phyloP scores from a whole-genome alignment of 2,329 filamentous ascomycete genomes.

The Helicocarpus griseus region DNA sequence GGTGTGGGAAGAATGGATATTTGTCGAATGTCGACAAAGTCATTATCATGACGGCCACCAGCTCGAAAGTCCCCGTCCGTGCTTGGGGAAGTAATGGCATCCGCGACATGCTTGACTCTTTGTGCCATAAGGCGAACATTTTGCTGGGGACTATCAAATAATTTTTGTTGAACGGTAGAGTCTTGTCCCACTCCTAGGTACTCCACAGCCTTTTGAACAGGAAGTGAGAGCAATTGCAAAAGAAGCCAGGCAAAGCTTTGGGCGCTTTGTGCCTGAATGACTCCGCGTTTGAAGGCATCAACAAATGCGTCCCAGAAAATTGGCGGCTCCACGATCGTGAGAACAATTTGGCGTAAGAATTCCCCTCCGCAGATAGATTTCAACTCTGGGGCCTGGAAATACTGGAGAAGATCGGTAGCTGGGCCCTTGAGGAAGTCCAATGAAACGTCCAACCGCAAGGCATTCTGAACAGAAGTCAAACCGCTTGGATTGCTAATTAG shows the following conservation, averaged over 20 bases:
- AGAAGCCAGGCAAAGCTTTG: conserved; percentile 41
- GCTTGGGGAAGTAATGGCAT: conserved; percentile 6
- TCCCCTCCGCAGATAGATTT: conserved; percentile 5
- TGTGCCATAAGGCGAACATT: conserved; percentile 29
- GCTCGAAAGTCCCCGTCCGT: conserved; percentile 6
- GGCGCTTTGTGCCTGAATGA: conserved; percentile 25
- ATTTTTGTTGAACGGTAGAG: conserved; percentile 15
- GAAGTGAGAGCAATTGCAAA: conserved; percentile 38
- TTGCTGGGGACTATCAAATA: conserved; percentile 20
- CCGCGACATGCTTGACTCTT: conserved; percentile 34
- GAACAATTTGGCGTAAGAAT: conserved; percentile 39
- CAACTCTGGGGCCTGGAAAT: conserved; percentile 21
- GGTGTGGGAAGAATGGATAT: conserved; percentile 29
- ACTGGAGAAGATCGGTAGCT: conserved; percentile 21
- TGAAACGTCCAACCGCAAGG: conserved; percentile 35
- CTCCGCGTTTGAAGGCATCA: conserved; percentile 18
- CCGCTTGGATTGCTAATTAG: conserved; percentile 24
- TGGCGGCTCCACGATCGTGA: conserved; percentile 41
- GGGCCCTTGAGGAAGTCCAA: conserved; percentile 33
- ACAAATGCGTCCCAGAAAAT: conserved; percentile 46
- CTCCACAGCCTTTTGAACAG: conserved; percentile 14
- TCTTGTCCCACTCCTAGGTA: conserved; percentile 21
- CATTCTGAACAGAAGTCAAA: conserved; percentile 26
- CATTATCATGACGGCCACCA: conserved; percentile 30
- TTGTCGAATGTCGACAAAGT: conserved; percentile 22